Evolutionary conservation across 2,329 filamentous ascomycete genomes (phyloP), one percentile per base, ranked within the genome.

Genomic region (Arthrobotrys entomopaga): DNA sequence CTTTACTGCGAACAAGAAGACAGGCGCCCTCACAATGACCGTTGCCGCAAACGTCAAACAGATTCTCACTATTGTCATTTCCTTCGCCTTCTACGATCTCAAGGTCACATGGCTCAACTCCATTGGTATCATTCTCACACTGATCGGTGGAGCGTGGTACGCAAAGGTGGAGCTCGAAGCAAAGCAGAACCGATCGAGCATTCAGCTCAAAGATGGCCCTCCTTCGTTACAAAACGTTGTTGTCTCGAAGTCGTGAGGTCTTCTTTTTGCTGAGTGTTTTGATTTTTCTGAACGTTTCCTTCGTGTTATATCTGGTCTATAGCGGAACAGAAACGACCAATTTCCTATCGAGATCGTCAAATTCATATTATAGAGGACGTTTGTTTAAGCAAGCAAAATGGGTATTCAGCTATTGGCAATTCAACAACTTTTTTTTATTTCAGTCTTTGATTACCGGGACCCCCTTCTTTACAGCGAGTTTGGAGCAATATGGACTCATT

Each of bases 31-130:
- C 65, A 87, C 86, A 42, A 87, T 88, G 84, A 86, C 85, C 5
- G 85, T 88, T 3, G 86, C 85, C 73, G 86, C 85, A 64, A 87
- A 87, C 78, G 80, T 87, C 67, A 87, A 87, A 81, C 86, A 87
- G 79, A 85, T 84, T 74, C 79, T 87, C 49, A 87, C 86, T 0
- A 85, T 87, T 11, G 80, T 85, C 40, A 80, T 87, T 29, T 86
- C 85, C 52, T 85, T 87, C 46, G 80, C 84, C 54, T 81, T 86
- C 57, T 87, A 87, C 79, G 82, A 85, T 59, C 82, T 86, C 76
- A 81, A 81, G 24, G 82, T 87, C 26, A 84, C 84, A 77, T 80
- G 82, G 76, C 82, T 83, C 77, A 88, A 88, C 79, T 86, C 85
- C n/a, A 77, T 85, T 13, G 87, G 85, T n/a, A 79, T 79, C 42